A percentile compares a stretch with the other conserved stretches of the same genome.
Evolutionary conservation across 1,284 basidiomycete genomes (phyloP).

Genomic region (Cutaneotrichosporon dermatis): DNA sequence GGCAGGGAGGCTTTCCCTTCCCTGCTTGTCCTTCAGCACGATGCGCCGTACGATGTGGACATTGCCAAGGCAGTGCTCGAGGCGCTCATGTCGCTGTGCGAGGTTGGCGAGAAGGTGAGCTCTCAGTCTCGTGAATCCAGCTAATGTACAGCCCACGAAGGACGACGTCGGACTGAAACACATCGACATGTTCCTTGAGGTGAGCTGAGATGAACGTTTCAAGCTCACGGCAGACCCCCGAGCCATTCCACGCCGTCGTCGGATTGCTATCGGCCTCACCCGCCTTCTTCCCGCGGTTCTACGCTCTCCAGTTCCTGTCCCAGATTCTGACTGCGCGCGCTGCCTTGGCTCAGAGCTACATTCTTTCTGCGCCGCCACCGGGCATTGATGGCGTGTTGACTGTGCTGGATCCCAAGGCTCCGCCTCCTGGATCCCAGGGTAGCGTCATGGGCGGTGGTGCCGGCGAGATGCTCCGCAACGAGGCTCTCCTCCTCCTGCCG

Average conservation of each 20-base stretch:
- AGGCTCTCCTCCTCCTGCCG: conserved; percentile 77
- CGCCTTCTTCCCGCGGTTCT: conserved; percentile 80
- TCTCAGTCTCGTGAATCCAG: neutral
- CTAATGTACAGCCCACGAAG: conserved; percentile 41
- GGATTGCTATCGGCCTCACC: conserved; percentile 59
- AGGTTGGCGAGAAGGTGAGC: conserved; percentile 44
- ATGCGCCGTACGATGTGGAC: conserved; percentile 81
- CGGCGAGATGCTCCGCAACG: conserved; percentile 51
- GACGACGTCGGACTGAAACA: conserved; percentile 52
- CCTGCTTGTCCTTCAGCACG: conserved; percentile 74
- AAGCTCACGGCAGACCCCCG: conserved; percentile 48
- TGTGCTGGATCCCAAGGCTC: conserved; percentile 40
- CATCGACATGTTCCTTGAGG: conserved; percentile 47
- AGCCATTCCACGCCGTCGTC: conserved; percentile 71
- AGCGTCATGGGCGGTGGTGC: conserved; percentile 41
- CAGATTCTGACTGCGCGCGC: conserved; percentile 74
- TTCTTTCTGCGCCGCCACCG: conserved; percentile 55
- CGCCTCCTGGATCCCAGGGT: conserved; percentile 17
- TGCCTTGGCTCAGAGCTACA: conserved; percentile 76
- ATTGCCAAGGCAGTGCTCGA: conserved; percentile 86
- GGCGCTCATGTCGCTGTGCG: conserved; percentile 60
- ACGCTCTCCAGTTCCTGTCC: conserved; percentile 76
- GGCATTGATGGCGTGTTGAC: conserved; percentile 45
- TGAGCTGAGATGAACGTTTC: conserved; percentile 7
- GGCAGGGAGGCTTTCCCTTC: conserved; percentile 69